Evolutionary conservation across 2,329 filamentous ascomycete genomes (phyloP).

Genomic region (Lasiodiplodia citricola): DNA sequence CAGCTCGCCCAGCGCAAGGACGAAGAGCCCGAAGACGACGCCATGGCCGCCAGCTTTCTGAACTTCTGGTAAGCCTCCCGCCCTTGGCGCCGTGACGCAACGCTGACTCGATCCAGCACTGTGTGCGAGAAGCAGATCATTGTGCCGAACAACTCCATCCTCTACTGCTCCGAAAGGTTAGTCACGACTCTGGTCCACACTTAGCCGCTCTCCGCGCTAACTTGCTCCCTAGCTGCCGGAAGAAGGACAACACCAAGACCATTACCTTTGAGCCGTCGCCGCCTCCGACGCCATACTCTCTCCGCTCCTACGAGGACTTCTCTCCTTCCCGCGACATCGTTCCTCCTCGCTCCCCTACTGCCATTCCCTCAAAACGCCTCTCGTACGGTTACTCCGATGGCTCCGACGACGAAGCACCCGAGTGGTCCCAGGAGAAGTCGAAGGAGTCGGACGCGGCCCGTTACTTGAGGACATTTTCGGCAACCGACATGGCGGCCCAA

Average conservation of each 20-base stretch:
- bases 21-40: constrained; percentile 52
- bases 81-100: background rate
- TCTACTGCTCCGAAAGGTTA: constrained; percentile 71
- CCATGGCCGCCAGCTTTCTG: constrained; percentile 58
- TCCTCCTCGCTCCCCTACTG: constrained; percentile 54
- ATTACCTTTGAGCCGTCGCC: constrained; percentile 41
- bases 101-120: constrained; percentile 52
- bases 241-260: constrained; percentile 50
- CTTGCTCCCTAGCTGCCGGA: constrained; percentile 48
- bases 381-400: constrained; percentile 52
- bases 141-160: constrained; percentile 62
- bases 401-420: constrained; percentile 40
- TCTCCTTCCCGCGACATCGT: constrained; percentile 49
- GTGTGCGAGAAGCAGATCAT: constrained; percentile 71
- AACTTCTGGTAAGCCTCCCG: constrained; percentile 55
- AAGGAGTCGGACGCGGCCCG: constrained; percentile 47
- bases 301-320: constrained; percentile 47
- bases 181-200: constrained; percentile 28
- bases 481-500: constrained; percentile 29
- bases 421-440: constrained; percentile 35
- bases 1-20: constrained; percentile 34
- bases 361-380: constrained; percentile 44
- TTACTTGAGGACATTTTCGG: constrained; percentile 50
- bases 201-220: constrained; percentile 17
- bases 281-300: constrained; percentile 43